phyloP scores from a whole-genome alignment of 305 asterid species.

The Fraxinus latifolia region DNA sequence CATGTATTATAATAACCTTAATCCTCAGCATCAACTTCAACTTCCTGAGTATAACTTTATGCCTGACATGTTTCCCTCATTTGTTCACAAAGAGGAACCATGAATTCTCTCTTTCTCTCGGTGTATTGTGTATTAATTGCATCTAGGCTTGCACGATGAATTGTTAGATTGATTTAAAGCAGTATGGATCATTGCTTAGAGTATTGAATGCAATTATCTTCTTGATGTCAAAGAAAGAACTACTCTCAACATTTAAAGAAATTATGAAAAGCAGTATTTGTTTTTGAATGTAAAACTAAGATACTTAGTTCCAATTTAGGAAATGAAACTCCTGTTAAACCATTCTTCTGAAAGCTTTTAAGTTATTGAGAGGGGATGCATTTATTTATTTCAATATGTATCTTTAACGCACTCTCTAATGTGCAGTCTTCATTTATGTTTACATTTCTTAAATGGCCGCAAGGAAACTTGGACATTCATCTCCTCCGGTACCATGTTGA shows the following conservation, averaged over 20 bases:
- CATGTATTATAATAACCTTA: slow-evolving; percentile 15
- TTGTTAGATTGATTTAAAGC: not conserved
- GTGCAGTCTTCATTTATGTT: not conserved
- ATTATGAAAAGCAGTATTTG: not conserved
- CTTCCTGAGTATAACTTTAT: slow-evolving; percentile 26
- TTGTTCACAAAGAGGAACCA: slow-evolving; percentile 39
- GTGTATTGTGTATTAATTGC: not conserved
- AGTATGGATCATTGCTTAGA: slow-evolving; percentile 3
- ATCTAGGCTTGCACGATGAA: not conserved
- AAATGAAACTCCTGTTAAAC: not conserved
- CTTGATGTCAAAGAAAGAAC: not conserved
- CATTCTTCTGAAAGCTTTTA: not conserved
- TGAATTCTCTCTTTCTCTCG: slow-evolving; percentile 14
- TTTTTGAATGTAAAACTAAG: not conserved
- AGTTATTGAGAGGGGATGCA: not conserved
- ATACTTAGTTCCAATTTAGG: not conserved
- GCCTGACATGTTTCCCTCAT: slow-evolving; percentile 34
- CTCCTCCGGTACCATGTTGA: not conserved
- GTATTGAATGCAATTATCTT: not conserved
- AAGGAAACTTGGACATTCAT: not conserved
- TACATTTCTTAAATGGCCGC: not conserved
- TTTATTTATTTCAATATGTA: not conserved
- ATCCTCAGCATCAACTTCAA: slow-evolving; percentile 23
- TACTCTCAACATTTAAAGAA: not conserved
- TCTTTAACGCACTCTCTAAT: not conserved